A percentile compares a stretch with the other conserved stretches of the same genome.
Conservation (phyloP, 768 basidiomycete genomes). For the Kwoniella newhampshirensis region DNA sequence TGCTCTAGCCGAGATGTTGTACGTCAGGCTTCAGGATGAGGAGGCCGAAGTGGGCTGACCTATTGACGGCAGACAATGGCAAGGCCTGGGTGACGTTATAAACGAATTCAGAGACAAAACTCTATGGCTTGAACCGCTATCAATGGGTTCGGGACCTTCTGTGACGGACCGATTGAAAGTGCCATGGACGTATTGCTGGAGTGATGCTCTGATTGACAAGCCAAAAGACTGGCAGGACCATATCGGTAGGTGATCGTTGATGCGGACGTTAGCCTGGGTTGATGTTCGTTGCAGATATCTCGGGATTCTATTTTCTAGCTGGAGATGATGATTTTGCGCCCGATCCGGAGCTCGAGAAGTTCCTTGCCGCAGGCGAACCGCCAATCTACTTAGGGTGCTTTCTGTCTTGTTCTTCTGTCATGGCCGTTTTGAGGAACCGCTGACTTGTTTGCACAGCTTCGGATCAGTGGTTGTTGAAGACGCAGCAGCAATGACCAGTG, state of each 20-base stretch:
- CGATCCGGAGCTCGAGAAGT: slow-evolving; percentile 57
- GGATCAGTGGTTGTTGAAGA: slow-evolving; percentile 67
- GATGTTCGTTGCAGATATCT: slow-evolving; percentile 57
- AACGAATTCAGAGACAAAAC: slow-evolving; percentile 61
- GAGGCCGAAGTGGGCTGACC: no score
- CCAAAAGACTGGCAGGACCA: slow-evolving; percentile 66
- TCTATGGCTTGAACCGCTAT: slow-evolving; percentile 59
- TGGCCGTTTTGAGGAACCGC: slow-evolving; percentile 42
- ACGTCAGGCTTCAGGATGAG: slow-evolving; percentile 3
- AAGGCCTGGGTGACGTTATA: slow-evolving; percentile 63
- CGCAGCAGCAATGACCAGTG: slow-evolving; percentile 61
- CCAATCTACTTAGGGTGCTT: slow-evolving; percentile 65
- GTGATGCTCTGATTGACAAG: slow-evolving; percentile 63
- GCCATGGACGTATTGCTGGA: slow-evolving; percentile 69
- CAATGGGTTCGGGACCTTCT: slow-evolving; percentile 59
- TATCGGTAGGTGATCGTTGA: slow-evolving; percentile 56
- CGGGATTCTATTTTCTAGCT: slow-evolving; percentile 68
- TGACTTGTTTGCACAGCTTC: slow-evolving; percentile 51
- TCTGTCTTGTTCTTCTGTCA: slow-evolving; percentile 33
- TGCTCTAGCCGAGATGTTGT: slow-evolving; percentile 63
- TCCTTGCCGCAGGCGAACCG: slow-evolving; percentile 59
- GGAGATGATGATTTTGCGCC: slow-evolving; percentile 60
- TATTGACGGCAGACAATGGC: slow-evolving; percentile 13
- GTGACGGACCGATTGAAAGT: slow-evolving; percentile 61
- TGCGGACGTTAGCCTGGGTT: neutral